phyloP scores from a whole-genome alignment of 148 eudicot species.

The Rhododendron mucronatum region DNA sequence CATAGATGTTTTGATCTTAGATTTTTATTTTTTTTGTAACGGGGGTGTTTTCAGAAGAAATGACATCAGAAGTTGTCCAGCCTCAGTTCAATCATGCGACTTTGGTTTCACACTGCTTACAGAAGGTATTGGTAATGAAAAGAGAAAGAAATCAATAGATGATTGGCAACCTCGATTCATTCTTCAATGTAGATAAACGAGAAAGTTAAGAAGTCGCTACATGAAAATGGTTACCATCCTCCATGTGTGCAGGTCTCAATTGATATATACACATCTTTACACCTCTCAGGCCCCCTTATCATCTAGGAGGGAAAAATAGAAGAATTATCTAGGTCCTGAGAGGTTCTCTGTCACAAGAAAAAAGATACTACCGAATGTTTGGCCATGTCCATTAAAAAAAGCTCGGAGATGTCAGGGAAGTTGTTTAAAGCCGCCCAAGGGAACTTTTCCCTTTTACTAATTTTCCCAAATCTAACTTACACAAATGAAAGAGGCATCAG shows the following conservation, averaged over 20 bases:
- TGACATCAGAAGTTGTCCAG: no score
- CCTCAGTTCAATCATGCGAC: no score
- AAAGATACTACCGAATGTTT: not conserved
- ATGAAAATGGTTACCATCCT: not conserved
- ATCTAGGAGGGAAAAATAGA: not conserved
- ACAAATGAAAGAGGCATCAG: not conserved
- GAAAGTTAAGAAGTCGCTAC: not conserved
- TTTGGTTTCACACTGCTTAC: no score
- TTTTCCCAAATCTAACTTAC: not conserved
- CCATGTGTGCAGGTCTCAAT: constrained; percentile 3
- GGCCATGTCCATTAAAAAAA: not conserved
- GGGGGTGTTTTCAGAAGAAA: no score
- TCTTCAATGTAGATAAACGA: not conserved
- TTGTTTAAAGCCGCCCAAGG: not conserved
- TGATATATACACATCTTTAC: not conserved
- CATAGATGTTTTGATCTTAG: no score
- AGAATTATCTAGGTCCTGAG: not conserved
- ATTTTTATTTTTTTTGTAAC: no score
- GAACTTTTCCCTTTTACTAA: not conserved
- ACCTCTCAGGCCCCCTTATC: not conserved
- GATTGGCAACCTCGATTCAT: not conserved
- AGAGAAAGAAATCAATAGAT: not conserved
- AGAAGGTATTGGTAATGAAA: not conserved
- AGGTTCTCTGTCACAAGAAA: not conserved
- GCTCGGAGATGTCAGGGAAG: not conserved